Conservation (phyloP, 768 basidiomycete species). For the Crassisporium funariophilum region DNA sequence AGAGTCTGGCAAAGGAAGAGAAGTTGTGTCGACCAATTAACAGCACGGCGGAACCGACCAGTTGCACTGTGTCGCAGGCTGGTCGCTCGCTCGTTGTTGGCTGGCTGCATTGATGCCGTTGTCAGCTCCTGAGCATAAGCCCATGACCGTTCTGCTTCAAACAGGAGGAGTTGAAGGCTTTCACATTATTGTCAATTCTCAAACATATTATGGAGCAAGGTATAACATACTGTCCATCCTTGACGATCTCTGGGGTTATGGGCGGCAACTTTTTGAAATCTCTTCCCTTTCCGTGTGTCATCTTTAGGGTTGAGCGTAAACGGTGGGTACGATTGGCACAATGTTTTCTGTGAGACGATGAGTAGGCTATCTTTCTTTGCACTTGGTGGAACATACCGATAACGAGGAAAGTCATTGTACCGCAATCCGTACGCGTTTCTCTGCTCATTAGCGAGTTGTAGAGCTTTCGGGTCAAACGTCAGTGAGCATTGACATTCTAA, state of each 20-base stretch:
- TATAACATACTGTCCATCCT: conserved; percentile 75
- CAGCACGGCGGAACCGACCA: conserved; percentile 77
- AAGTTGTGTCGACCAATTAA: conserved; percentile 77
- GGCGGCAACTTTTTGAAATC: conserved; percentile 86
- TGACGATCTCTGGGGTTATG: conserved; percentile 66
- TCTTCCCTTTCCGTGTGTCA: conserved; percentile 86
- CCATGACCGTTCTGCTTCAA: conserved; percentile 93
- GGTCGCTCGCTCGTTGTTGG: conserved; percentile 51
- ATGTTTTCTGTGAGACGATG: conserved; percentile 60
- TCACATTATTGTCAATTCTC: conserved; percentile 7
- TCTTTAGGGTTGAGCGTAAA: conserved; percentile 78
- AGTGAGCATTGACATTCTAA: too few relatives aligned
- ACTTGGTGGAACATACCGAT: conserved; percentile 58
- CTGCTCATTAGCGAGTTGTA: conserved; percentile 85
- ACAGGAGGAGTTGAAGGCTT: conserved; percentile 81
- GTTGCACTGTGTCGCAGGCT: conserved; percentile 74
- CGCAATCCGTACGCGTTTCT: conserved; percentile 89
- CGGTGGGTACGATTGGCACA: conserved; percentile 91
- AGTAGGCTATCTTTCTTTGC: background rate
- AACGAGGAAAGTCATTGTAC: conserved; percentile 85
- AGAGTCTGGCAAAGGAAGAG: conserved; percentile 73
- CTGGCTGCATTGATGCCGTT: conserved; percentile 49
- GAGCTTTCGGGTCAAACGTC: conserved; percentile 54
- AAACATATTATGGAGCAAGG: conserved; percentile 10
- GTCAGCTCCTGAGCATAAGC: conserved; percentile 83